Percentiles rank a stretch among this genome's conserved stretches.
phyloP scores from a whole-genome alignment of 768 basidiomycete genomes.

The Suillus plorans region DNA sequence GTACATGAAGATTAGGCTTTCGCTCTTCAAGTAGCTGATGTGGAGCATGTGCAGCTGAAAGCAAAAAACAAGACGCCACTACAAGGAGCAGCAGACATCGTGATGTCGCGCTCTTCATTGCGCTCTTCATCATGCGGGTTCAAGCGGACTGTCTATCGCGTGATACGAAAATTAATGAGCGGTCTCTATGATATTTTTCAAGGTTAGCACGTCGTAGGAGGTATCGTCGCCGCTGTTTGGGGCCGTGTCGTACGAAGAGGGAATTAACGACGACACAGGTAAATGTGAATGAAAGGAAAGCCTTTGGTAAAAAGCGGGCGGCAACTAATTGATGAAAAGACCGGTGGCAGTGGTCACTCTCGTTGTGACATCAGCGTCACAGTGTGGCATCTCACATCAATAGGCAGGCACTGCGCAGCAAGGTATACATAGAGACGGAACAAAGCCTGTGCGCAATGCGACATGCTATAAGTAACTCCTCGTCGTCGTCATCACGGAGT shows the following conservation, averaged over 20 bases:
- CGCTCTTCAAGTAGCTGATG: constrained; percentile 17
- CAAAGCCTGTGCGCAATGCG: not conserved
- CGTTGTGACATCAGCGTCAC: constrained; percentile 21
- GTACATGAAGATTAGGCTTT: constrained; percentile 16
- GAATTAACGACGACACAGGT: constrained; percentile 1
- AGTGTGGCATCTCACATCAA: not conserved
- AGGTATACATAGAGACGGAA: not conserved
- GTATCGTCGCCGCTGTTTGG: constrained; percentile 7
- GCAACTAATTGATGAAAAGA: constrained; percentile 9
- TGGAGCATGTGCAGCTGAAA: constrained; percentile 27
- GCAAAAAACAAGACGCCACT: constrained; percentile 23
- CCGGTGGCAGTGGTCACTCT: constrained; percentile 21
- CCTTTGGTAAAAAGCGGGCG: constrained; percentile 9
- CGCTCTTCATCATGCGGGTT: constrained; percentile 12
- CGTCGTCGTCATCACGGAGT: not conserved
- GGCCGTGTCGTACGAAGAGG: not conserved
- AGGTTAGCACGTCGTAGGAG: constrained; percentile 19
- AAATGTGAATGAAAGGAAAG: constrained; percentile 9
- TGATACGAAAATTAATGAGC: constrained; percentile 16
- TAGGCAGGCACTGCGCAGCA: not conserved
- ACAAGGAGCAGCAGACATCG: constrained; percentile 27
- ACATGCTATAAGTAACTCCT: not conserved
- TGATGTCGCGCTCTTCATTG: constrained; percentile 23
- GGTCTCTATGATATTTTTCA: constrained; percentile 25
- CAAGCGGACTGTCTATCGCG: constrained; percentile 8